These are phyloP conservation scores for Pezicula neosporulosa DNA, from an alignment of 2,329 filamentous ascomycete species.

Conservation along the genomic window DNA sequence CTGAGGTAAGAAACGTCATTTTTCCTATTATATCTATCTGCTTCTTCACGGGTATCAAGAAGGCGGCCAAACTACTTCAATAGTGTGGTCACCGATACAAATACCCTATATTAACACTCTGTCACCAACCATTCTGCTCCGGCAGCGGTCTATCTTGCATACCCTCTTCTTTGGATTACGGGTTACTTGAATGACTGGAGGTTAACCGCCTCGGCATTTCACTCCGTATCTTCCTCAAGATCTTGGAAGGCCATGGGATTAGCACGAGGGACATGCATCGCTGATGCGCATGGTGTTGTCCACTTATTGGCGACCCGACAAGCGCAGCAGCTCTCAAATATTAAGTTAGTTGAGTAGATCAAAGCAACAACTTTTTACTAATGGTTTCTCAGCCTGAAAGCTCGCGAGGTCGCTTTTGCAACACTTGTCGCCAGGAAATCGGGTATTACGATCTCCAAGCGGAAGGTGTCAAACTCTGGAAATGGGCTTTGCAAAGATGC, in stretches of 20 bases:
- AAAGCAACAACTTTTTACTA: not conserved
- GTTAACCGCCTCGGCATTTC: constrained; percentile 39
- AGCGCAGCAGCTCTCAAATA: too few species aligned
- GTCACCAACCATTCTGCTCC: constrained; percentile 22
- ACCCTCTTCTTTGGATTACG: constrained; percentile 35
- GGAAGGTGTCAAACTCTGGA: constrained; percentile 21
- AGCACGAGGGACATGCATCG: constrained; percentile 42
- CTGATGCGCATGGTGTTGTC: too few species aligned
- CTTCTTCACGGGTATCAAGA: constrained; percentile 50
- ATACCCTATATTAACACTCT: constrained; percentile 53
- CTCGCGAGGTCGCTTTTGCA: constrained; percentile 7
- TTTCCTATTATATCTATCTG: constrained; percentile 8
- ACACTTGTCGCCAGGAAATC: constrained; percentile 15
- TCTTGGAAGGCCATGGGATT: constrained; percentile 45
- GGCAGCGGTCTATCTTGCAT: constrained; percentile 24
- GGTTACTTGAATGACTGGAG: constrained; percentile 34
- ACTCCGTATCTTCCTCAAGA: constrained; percentile 44
- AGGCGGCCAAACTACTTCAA: constrained; percentile 53
- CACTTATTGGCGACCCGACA: too few species aligned
- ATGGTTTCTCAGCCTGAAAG: not conserved
- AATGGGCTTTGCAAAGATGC: constrained; percentile 19
- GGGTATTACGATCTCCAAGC: constrained; percentile 20
- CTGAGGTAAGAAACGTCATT: not conserved
- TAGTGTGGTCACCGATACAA: constrained; percentile 67
- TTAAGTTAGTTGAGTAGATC: not conserved